These are phyloP conservation scores for Pseudoscleropodium purum DNA, from an alignment of 225 moss, liverwort and hornwort genomes.

Conservation along the genomic window DNA sequence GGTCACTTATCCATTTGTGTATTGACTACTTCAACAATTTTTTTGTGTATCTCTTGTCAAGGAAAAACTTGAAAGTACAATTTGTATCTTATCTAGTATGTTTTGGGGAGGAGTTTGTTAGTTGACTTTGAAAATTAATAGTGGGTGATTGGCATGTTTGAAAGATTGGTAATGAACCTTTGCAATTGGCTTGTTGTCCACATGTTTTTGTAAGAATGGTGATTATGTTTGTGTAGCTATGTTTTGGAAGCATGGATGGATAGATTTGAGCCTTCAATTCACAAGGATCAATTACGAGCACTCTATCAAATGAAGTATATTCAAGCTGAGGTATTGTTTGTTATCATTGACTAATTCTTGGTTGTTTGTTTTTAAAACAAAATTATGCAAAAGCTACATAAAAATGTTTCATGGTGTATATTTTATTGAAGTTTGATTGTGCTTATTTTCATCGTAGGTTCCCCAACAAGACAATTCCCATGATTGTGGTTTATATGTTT, in stretches of 20 bases:
- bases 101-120: not conserved
- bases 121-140: not conserved
- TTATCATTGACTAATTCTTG: not conserved
- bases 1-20: not conserved
- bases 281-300: not conserved
- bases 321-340: not conserved
- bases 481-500: not conserved
- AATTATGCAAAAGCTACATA: not conserved
- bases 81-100: not conserved
- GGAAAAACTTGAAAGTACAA: not conserved
- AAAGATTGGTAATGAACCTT: not conserved
- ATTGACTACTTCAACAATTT: rapidly evolving
- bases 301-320: not conserved
- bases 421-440: not conserved
- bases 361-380: not conserved
- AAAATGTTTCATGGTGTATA: not conserved
- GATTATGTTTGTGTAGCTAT: not conserved
- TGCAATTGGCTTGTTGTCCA: not conserved
- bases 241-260: slow-evolving; percentile 3
- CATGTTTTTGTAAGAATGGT: not conserved
- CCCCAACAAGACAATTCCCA: not conserved
- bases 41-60: not conserved
- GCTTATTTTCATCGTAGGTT: not conserved
- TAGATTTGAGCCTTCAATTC: not conserved
- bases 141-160: not conserved